Conservation (phyloP, 1,139 yeast species). For the Protomyces gravidus region DNA sequence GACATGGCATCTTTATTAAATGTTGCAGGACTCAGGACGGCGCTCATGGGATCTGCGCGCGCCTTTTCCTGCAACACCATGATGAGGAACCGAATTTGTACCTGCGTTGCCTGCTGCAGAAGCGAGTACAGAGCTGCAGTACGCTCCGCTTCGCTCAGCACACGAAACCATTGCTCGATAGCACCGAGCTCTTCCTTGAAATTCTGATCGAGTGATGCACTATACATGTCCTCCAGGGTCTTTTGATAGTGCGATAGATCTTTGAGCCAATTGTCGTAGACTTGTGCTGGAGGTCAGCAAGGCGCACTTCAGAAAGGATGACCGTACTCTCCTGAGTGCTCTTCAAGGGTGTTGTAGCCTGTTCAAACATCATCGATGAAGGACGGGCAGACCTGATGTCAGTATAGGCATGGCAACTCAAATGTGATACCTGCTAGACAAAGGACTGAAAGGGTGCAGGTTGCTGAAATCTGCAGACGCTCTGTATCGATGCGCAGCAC, state of each 20-base stretch:
- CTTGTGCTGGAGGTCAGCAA: slow-evolving; percentile 25
- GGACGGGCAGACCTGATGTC: slow-evolving; percentile 19
- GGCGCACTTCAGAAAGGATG: not conserved
- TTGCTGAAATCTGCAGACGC: slow-evolving; percentile 22
- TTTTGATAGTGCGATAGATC: slow-evolving; percentile 41
- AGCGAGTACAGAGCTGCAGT: slow-evolving; percentile 44
- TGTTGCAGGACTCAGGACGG: slow-evolving; percentile 39
- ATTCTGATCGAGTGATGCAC: slow-evolving; percentile 38
- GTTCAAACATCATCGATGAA: slow-evolving; percentile 22
- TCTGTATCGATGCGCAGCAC: slow-evolving; percentile 17
- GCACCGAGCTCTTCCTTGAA: slow-evolving; percentile 39
- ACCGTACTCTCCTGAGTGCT: slow-evolving; percentile 3
- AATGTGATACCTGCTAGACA: slow-evolving; percentile 11
- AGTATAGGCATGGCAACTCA: not conserved
- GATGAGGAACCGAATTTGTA: slow-evolving; percentile 42
- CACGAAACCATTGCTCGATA: slow-evolving; percentile 44
- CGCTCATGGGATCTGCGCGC: slow-evolving; percentile 37
- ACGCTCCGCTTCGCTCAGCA: slow-evolving; percentile 42
- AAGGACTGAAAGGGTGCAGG: slow-evolving; percentile 19
- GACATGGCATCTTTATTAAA: slow-evolving; percentile 29
- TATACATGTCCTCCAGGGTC: slow-evolving; percentile 42
- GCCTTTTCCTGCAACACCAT: slow-evolving; percentile 42
- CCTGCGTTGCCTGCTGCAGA: slow-evolving; percentile 42
- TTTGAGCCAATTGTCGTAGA: slow-evolving; percentile 41
- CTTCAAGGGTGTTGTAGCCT: not conserved